Evolutionary conservation across 2,329 filamentous ascomycete species (phyloP), one percentile per base, ranked within the genome.

Genomic region (Colletotrichum costaricense): DNA sequence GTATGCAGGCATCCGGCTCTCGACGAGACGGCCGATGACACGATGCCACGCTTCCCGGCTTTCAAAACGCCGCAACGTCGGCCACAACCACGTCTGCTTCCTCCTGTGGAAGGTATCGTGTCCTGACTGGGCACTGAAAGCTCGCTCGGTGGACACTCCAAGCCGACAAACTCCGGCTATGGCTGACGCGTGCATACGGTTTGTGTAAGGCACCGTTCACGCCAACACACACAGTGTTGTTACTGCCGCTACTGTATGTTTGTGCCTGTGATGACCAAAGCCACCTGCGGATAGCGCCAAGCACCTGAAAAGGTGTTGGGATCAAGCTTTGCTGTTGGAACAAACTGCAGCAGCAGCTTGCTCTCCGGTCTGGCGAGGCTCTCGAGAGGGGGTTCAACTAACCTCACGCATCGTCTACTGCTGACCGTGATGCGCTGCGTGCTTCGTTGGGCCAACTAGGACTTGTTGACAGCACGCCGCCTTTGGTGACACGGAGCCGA

Each of bases 1-100:
- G 11, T 12, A 73, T 71, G 71, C 71, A 73, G 67, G 56, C 56
- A 70, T 28, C 71, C 71, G 71, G 49, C 46, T 24, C 46, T 66
- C 30, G 33, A 22, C 55, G 49, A 58, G 26, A 52, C 62, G 16
- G 24, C 67, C 38, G 56, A 60, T 46, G 35, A 54, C 33, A 33
- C 24, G 24, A 71, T 49, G 56, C 56, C 63, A 62, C 62, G 33
- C 63, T 42, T n/a, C 57, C 65, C 67, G 71, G 67, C 60, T 73
- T 52, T 58, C 67, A 65, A 66, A 73, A 73, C 71, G 38, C 33
- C 42, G 22, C 38, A 55, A 38, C 42, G n/a, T n/a, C 42, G 19
- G 19, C 6, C 24, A 12, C 26, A 16, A 11, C 38, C 24, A 19
- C 8, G 19, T 14, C n/a, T n/a, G 28, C 4, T 33, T 55, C 28